These are phyloP conservation scores for Euphrasia confusa DNA, from an alignment of 257 asterid species.

Conservation along the genomic window DNA sequence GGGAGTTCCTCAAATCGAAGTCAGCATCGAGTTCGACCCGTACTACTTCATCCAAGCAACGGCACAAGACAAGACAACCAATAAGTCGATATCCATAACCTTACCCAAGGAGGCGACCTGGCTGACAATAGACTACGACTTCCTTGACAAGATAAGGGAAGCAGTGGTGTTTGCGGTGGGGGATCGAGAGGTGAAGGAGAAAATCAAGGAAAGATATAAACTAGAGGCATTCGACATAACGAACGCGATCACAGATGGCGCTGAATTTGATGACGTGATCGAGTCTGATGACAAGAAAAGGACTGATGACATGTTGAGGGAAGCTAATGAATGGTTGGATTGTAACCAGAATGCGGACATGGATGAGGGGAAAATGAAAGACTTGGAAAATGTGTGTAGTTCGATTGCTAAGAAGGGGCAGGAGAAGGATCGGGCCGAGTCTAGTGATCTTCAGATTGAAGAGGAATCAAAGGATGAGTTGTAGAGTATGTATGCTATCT, in stretches of 20 bases:
- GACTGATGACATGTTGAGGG: slow-evolving; percentile 18
- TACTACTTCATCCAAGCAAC: too few species aligned
- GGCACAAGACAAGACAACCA: slow-evolving; percentile 44
- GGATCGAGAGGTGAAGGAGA: slow-evolving; percentile 40
- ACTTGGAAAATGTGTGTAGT: too few species aligned
- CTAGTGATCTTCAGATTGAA: too few species aligned
- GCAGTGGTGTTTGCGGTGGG: slow-evolving; percentile 55
- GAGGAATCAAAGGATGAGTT: too few species aligned
- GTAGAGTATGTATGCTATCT: neutral
- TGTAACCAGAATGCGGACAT: slow-evolving; percentile 42
- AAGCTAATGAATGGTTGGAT: slow-evolving; percentile 51
- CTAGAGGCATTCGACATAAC: too few species aligned
- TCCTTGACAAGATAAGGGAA: slow-evolving; percentile 35
- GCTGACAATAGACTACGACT: slow-evolving; percentile 44
- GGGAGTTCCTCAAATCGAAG: neutral
- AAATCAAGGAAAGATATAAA: slow-evolving; percentile 39
- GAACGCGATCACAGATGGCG: too few species aligned
- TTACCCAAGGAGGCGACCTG: slow-evolving; percentile 38
- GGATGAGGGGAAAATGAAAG: neutral
- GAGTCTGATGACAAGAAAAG: slow-evolving; percentile 28
- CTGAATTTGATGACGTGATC: slow-evolving; percentile 21
- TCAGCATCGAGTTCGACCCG: too few species aligned
- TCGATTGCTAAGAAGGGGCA: too few species aligned
- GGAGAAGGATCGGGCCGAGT: too few species aligned
- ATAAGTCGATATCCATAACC: slow-evolving; percentile 40